Conservation (phyloP, 179 eudicot genomes). For the Drosera spatulata region DNA sequence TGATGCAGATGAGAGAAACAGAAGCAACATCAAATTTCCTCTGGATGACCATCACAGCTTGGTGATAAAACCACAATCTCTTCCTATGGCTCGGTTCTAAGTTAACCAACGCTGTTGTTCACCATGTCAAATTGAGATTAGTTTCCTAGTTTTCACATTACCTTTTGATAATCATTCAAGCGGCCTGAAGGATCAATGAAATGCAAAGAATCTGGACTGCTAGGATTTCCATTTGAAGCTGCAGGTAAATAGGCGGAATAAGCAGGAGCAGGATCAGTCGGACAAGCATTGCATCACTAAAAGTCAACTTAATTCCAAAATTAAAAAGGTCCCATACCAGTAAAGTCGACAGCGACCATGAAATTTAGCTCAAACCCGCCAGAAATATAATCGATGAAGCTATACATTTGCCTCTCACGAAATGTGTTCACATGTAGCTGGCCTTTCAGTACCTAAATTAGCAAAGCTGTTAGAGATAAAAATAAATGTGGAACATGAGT, state of each 20-base stretch:
- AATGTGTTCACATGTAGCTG: constrained; percentile 62
- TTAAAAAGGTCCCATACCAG: constrained; percentile 36
- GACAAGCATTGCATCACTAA: too few relatives aligned
- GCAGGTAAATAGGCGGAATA: neutral
- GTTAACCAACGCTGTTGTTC: neutral
- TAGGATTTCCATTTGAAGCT: constrained; percentile 88
- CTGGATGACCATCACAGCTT: too few relatives aligned
- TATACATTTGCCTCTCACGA: constrained; percentile 41
- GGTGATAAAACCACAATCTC: too few relatives aligned
- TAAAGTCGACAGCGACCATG: constrained; percentile 96
- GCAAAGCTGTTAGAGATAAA: neutral
- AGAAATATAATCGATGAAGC: constrained; percentile 79
- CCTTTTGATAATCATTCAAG: constrained; percentile 82
- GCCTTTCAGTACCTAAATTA: constrained; percentile 61
- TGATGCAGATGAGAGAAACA: too few relatives aligned
- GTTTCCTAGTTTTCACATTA: constrained; percentile 11
- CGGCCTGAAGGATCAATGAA: constrained; percentile 75
- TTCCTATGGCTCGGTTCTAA: too few relatives aligned
- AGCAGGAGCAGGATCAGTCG: too few relatives aligned
- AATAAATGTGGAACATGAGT: neutral
- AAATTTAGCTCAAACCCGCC: constrained; percentile 83
- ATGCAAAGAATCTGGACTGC: constrained; percentile 54
- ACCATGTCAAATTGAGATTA: neutral
- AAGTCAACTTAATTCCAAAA: neutral
- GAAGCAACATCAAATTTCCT: too few relatives aligned